Evolutionary conservation across 495 filamentous ascomycete genomes (phyloP).

Genomic region (Rhypophila decipiens): DNA sequence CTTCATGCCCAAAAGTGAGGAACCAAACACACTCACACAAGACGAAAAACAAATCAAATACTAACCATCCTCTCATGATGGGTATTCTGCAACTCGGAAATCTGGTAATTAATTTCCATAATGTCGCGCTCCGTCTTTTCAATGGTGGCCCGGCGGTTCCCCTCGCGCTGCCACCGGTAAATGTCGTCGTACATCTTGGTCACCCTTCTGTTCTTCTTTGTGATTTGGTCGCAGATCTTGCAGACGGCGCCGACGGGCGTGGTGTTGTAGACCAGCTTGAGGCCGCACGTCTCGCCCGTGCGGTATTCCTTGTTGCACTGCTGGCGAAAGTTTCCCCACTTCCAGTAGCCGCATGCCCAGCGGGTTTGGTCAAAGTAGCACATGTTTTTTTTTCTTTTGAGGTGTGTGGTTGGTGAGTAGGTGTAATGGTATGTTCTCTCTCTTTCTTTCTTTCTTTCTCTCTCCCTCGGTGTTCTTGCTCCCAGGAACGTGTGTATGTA

Average conservation of each 20-base stretch:
- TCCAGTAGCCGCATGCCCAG: slow-evolving; percentile 79
- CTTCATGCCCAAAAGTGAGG: too few species aligned
- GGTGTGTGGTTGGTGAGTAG: neutral
- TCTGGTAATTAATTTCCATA: slow-evolving; percentile 57
- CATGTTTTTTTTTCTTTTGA: slow-evolving; percentile 31
- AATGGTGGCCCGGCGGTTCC: slow-evolving; percentile 71
- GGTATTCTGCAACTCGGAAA: slow-evolving; percentile 47
- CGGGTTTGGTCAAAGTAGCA: slow-evolving; percentile 60
- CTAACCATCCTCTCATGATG: slow-evolving; percentile 34
- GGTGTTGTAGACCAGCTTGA: slow-evolving; percentile 79
- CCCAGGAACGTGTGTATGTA: too few species aligned
- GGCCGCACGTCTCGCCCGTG: slow-evolving; percentile 95
- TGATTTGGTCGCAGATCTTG: slow-evolving; percentile 84
- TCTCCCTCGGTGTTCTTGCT: neutral
- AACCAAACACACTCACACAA: too few species aligned
- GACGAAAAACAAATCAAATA: too few species aligned
- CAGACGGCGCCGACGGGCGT: slow-evolving; percentile 55
- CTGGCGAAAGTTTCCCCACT: slow-evolving; percentile 90
- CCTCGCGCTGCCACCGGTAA: slow-evolving; percentile 71
- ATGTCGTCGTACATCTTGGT: slow-evolving; percentile 71
- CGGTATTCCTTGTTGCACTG: slow-evolving; percentile 96
- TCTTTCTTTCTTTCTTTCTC: neutral
- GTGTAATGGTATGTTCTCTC: slow-evolving; percentile 15
- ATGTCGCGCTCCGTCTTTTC: slow-evolving; percentile 65
- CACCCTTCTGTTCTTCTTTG: slow-evolving; percentile 75